phyloP scores from a whole-genome alignment of 73 alveolate species.

The Paramecium pentaurelia region DNA sequence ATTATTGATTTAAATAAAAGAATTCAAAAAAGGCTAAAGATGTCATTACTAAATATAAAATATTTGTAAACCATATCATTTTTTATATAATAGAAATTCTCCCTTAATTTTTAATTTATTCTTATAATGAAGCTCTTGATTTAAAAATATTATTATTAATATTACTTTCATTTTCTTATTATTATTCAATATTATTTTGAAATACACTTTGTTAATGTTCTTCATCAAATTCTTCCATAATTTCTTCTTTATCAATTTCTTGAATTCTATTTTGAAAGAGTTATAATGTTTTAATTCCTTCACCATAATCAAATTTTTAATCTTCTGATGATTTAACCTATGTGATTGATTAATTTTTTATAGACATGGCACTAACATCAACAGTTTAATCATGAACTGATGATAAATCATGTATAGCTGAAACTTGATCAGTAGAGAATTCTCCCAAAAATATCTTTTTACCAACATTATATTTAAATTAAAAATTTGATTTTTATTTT shows the following conservation, averaged over 20 bases:
- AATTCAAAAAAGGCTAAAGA: not conserved
- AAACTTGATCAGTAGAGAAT: not conserved
- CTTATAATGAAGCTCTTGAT: not conserved
- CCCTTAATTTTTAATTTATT: not conserved
- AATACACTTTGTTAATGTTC: conserved; percentile 34
- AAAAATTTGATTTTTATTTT: not conserved
- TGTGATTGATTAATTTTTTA: not conserved
- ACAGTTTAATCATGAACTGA: not conserved
- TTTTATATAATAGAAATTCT: not conserved
- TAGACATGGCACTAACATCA: not conserved
- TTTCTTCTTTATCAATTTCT: conserved; percentile 29
- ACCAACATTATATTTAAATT: not conserved
- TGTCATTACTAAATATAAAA: not conserved
- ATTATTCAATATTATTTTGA: not conserved
- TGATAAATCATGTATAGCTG: not conserved
- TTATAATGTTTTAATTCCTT: conserved; percentile 13
- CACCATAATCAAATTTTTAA: conserved; percentile 1
- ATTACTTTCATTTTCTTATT: not conserved
- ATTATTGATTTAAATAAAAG: not conserved
- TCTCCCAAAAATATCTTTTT: not conserved
- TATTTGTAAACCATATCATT: conserved; percentile 3
- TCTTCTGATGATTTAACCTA: not conserved
- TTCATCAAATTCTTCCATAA: conserved; percentile 21
- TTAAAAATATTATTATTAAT: not conserved
- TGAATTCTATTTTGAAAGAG: not conserved